phyloP scores from a whole-genome alignment of 2,329 filamentous ascomycete species.

The Polychaeton citri region DNA sequence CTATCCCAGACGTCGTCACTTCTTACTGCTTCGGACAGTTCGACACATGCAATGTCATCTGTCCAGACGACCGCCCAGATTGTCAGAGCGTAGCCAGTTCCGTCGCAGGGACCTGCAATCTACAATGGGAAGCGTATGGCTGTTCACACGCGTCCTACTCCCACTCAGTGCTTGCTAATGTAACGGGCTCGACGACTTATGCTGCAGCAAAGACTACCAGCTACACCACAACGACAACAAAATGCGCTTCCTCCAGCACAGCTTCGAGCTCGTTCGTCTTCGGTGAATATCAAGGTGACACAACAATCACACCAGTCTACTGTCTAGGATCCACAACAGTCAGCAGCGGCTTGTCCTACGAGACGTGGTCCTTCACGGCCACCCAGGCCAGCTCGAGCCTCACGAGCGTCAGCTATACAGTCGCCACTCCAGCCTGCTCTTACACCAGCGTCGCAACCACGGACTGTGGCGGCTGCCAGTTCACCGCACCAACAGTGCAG shows the following conservation, averaged over 20 bases:
- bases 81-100: neutral
- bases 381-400: neutral
- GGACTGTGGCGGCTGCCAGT: neutral
- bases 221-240: neutral
- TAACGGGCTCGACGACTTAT: neutral
- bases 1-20: neutral
- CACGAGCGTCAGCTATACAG: neutral
- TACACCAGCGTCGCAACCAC: neutral
- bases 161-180: neutral
- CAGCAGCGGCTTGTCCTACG: neutral
- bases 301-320: neutral
- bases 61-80: neutral
- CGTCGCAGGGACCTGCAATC: neutral
- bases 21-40: neutral
- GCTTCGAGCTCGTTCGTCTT: neutral
- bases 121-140: neutral
- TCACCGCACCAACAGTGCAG: neutral
- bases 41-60: neutral
- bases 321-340: neutral
- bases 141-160: neutral
- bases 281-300: neutral
- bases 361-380: neutral
- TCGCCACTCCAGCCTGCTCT: neutral
- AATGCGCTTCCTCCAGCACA: neutral
- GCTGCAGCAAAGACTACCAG: neutral